Percentiles rank a stretch among this genome's conserved stretches.
phyloP scores from a whole-genome alignment of 2,329 filamentous ascomycete genomes.

The Xylariaceae sp. region DNA sequence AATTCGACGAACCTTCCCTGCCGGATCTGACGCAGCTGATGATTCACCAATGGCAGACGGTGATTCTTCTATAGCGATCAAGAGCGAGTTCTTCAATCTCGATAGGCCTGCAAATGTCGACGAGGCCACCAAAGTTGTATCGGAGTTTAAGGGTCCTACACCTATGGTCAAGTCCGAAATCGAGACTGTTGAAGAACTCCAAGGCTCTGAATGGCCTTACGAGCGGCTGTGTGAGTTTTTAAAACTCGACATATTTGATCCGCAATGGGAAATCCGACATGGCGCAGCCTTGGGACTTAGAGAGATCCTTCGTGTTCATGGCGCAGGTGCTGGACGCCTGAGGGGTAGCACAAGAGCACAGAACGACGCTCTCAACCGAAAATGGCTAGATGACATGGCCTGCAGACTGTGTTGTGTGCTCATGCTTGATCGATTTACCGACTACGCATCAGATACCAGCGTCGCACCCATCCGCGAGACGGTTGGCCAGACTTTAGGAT shows the following conservation, averaged over 20 bases:
- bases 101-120: conserved; percentile 73
- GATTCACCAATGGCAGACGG: conserved; percentile 50
- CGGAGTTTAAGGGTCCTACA: conserved; percentile 85
- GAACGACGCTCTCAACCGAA: conserved; percentile 74
- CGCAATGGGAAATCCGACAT: conserved; percentile 91
- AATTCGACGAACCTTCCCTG: conserved; percentile 56
- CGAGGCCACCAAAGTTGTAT: conserved; percentile 86
- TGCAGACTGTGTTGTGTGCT: conserved; percentile 92
- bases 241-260: conserved; percentile 87
- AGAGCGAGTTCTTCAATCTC: conserved; percentile 83
- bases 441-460: conserved; percentile 96
- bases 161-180: conserved; percentile 81
- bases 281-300: conserved; percentile 92
- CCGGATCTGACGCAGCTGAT: conserved; percentile 57
- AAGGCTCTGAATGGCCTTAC: conserved; percentile 87
- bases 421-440: conserved; percentile 95
- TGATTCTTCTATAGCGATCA: conserved; percentile 57
- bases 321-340: conserved; percentile 74
- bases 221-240: conserved; percentile 91
- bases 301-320: conserved; percentile 89
- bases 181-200: conserved; percentile 67
- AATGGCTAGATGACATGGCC: conserved; percentile 91
- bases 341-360: conserved; percentile 64
- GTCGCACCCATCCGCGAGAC: conserved; percentile 95
- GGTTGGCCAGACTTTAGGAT: conserved; percentile 87